phyloP scores from a whole-genome alignment of 2,329 filamentous ascomycete genomes.

The Salinomyces thailandicus region DNA sequence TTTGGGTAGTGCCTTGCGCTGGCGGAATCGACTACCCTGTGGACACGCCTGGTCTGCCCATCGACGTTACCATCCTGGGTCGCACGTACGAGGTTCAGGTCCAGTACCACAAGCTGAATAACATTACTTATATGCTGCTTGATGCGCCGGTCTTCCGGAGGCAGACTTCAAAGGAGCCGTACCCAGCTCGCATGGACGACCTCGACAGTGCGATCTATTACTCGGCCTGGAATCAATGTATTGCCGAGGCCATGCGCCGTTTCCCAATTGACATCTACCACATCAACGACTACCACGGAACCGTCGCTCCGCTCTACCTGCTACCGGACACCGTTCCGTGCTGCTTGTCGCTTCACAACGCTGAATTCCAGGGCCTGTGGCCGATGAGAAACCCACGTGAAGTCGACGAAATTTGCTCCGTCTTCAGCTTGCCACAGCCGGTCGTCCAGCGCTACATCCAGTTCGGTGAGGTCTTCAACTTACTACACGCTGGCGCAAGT shows the following conservation, averaged over 20 bases:
- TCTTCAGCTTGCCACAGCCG: conserved; percentile 51
- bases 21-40: conserved; percentile 54
- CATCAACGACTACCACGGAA: conserved; percentile 56
- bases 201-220: conserved; percentile 58
- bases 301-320: conserved; percentile 53
- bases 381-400: conserved; percentile 54
- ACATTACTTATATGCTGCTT: conserved; percentile 58
- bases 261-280: conserved; percentile 57
- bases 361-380: conserved; percentile 60
- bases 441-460: conserved; percentile 53
- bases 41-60: conserved; percentile 49
- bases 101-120: conserved; percentile 52
- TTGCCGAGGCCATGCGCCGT: conserved; percentile 51
- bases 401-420: conserved; percentile 51
- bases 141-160: conserved; percentile 57
- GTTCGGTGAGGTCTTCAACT: conserved; percentile 59
- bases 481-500: conserved; percentile 55
- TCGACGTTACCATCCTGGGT: conserved; percentile 52
- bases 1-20: conserved; percentile 46
- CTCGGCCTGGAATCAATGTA: conserved; percentile 61
- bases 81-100: conserved; percentile 51
- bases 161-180: conserved; percentile 53
- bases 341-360: conserved; percentile 57
- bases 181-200: conserved; percentile 59
- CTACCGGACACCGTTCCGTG: conserved; percentile 52